phyloP scores from a whole-genome alignment of 1,284 basidiomycete genomes.

The Macrocybe sp. region DNA sequence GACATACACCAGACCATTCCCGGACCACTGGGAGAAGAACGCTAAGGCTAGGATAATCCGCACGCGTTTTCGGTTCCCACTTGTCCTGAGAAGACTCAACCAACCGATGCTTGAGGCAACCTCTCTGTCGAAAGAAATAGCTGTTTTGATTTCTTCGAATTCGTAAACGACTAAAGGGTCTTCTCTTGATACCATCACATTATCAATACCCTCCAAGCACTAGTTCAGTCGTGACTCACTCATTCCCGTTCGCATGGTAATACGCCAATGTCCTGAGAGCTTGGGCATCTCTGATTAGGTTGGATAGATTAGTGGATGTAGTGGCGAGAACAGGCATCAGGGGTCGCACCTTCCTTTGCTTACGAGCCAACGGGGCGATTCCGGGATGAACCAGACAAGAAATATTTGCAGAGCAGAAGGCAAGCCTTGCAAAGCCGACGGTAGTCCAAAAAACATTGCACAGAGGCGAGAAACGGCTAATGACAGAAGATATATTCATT shows the following conservation, averaged over 20 bases:
- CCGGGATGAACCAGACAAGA: conserved; percentile 52
- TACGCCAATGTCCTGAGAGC: conserved; percentile 46
- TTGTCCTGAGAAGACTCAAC: conserved; percentile 42
- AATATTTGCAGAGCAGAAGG: conserved; percentile 51
- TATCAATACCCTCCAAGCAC: not conserved
- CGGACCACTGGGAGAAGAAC: conserved; percentile 64
- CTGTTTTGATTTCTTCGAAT: conserved; percentile 56
- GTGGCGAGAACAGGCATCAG: not conserved
- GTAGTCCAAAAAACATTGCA: too few relatives aligned
- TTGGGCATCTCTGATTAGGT: conserved; percentile 30
- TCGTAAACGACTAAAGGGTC: conserved; percentile 60
- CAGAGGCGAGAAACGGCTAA: too few relatives aligned
- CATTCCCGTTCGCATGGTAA: conserved; percentile 50
- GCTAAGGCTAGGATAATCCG: conserved; percentile 53
- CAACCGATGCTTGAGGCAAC: conserved; percentile 36
- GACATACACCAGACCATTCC: conserved; percentile 52
- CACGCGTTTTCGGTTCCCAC: conserved; percentile 50
- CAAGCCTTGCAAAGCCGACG: conserved; percentile 55
- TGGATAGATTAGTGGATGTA: conserved; percentile 2
- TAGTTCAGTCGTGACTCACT: conserved; percentile 25
- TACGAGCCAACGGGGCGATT: conserved; percentile 58
- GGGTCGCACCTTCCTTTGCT: conserved; percentile 41
- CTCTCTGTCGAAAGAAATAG: conserved; percentile 42
- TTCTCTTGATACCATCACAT: conserved; percentile 21
- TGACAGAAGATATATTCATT: too few relatives aligned